Conservation (phyloP, 2,329 filamentous ascomycete species). For the Penicillium nordicum region DNA sequence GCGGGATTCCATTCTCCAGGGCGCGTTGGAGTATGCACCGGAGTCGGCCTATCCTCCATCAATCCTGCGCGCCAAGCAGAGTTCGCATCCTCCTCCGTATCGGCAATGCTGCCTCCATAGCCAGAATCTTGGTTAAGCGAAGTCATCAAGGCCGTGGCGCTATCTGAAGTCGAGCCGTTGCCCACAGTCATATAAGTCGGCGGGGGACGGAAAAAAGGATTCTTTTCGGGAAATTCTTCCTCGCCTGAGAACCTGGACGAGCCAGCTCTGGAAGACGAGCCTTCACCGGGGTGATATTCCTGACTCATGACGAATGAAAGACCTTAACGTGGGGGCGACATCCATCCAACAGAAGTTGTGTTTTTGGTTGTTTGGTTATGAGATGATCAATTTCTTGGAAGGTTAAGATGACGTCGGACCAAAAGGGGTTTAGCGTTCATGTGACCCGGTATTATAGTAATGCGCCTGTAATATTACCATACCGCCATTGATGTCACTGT, state of each 20-base stretch:
- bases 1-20: conserved; percentile 48
- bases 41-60: conserved; percentile 57
- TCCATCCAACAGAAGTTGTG: conserved; percentile 14
- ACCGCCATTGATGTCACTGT: conserved; percentile 28
- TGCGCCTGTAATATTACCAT: conserved; percentile 12
- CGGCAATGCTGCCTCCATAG: conserved; percentile 76
- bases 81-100: conserved; percentile 44
- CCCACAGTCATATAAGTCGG: conserved; percentile 87
- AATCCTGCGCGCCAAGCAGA: conserved; percentile 55
- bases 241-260: conserved; percentile 34
- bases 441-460: conserved; percentile 22
- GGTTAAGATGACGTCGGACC: conserved; percentile 19
- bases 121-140: conserved; percentile 86
- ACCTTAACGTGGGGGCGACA: conserved; percentile 8
- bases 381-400: conserved; percentile 20
- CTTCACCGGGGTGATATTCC: conserved; percentile 38
- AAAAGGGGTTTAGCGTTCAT: conserved; percentile 26
- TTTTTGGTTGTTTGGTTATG: conserved; percentile 16
- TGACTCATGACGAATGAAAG: conserved; percentile 40
- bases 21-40: conserved; percentile 52
- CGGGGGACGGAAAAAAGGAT: conserved; percentile 31
- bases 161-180: conserved; percentile 73
- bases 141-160: conserved; percentile 74
- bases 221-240: conserved; percentile 24
- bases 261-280: conserved; percentile 33